A percentile compares a stretch with the other conserved stretches of the same genome.
Evolutionary conservation across 768 basidiomycete species (phyloP).

Genomic region (Amanita fuliginea): DNA sequence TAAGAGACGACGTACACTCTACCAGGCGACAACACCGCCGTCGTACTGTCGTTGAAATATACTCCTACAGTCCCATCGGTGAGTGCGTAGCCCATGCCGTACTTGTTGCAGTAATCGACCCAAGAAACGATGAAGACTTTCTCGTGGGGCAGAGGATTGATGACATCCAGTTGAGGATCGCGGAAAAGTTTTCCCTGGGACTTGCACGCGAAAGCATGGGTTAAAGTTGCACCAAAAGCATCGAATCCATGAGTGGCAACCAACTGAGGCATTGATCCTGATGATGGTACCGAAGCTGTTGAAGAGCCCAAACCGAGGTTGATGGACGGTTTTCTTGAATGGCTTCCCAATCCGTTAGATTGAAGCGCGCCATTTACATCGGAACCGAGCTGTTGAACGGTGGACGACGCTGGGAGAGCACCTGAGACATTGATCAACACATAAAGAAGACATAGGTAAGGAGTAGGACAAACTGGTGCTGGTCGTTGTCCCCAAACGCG

Average conservation of each 20-base stretch:
- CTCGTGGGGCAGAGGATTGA: conserved; percentile 43
- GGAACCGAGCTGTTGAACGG: not conserved
- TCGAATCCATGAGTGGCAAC: conserved; percentile 34
- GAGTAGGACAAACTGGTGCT: not conserved
- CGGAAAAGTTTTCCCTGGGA: conserved; percentile 53
- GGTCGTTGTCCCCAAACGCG: not conserved
- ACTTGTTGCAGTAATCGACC: conserved; percentile 99
- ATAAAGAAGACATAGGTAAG: not conserved
- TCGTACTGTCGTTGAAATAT: conserved; percentile 94
- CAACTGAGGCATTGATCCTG: not conserved
- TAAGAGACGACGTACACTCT: conserved; percentile 53
- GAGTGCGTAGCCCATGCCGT: conserved; percentile 98
- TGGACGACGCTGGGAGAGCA: not conserved
- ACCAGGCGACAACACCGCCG: conserved; percentile 72
- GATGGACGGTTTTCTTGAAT: conserved; percentile 1
- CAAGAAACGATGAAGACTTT: conserved; percentile 93
- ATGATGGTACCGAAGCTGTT: conserved; percentile 22
- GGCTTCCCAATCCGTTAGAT: not conserved
- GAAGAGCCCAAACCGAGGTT: conserved; percentile 9
- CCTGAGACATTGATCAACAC: not conserved
- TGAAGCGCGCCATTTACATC: not conserved
- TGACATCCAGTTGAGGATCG: conserved; percentile 43
- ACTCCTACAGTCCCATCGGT: conserved; percentile 93
- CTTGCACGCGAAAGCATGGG: conserved; percentile 59
- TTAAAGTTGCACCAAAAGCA: conserved; percentile 38